Percentiles rank a stretch among this genome's conserved stretches.
phyloP scores from a whole-genome alignment of 441 rosid species.

The Eruca vesicaria region DNA sequence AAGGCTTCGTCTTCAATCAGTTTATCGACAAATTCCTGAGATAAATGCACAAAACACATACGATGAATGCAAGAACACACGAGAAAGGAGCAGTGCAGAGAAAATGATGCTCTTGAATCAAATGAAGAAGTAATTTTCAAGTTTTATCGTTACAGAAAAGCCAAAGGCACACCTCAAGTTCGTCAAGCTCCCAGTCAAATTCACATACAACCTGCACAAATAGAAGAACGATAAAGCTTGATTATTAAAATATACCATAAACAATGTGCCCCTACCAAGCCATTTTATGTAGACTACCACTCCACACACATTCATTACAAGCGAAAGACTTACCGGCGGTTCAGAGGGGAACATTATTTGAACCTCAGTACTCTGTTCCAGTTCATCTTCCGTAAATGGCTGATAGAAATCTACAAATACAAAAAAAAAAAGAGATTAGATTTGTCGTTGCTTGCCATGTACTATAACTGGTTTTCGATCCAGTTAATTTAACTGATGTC shows the following conservation, averaged over 20 bases:
- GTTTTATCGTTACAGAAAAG: slow-evolving; percentile 7
- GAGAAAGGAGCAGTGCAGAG: neutral
- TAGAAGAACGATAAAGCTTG: slow-evolving; percentile 10
- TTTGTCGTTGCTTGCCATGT: neutral
- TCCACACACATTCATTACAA: neutral
- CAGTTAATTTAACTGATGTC: slow-evolving; percentile 8
- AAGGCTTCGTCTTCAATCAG: slow-evolving; percentile 60
- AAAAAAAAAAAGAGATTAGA: neutral
- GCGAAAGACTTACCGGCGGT: slow-evolving; percentile 63
- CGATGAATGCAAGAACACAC: neutral
- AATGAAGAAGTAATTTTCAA: slow-evolving; percentile 1
- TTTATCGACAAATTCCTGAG: slow-evolving; percentile 69
- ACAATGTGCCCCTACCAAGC: neutral
- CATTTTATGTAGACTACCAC: slow-evolving; percentile 8
- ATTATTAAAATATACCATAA: neutral
- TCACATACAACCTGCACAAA: slow-evolving; percentile 81
- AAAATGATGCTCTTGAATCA: neutral
- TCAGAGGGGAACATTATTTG: slow-evolving; percentile 77
- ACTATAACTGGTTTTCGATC: slow-evolving; percentile 3
- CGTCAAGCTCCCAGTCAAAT: slow-evolving; percentile 93
- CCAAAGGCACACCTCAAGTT: slow-evolving; percentile 60
- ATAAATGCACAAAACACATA: slow-evolving; percentile 4
- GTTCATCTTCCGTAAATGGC: slow-evolving; percentile 84
- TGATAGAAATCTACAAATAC: slow-evolving; percentile 74
- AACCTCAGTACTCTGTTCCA: slow-evolving; percentile 87